These are phyloP conservation scores for Colletotrichum filicis DNA, from an alignment of 2,329 filamentous ascomycete species.

Conservation along the genomic window DNA sequence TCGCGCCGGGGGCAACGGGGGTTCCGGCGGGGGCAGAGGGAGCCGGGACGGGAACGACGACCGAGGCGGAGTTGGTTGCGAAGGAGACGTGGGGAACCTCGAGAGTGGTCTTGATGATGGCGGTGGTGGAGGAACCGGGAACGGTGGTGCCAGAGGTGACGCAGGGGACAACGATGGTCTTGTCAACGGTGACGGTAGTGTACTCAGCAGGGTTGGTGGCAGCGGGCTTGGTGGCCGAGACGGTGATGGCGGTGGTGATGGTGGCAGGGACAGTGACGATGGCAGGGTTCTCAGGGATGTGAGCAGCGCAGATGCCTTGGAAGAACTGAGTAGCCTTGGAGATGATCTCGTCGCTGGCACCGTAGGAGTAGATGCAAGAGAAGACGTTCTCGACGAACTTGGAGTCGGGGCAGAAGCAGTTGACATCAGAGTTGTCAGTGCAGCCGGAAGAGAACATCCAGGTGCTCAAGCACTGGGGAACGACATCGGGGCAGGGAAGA, in stretches of 20 bases:
- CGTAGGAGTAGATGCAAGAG: conserved; percentile 83
- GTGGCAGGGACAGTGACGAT: conserved; percentile 81
- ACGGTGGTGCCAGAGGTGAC: conserved; percentile 60
- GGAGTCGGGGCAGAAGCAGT: conserved; percentile 87
- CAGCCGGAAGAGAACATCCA: conserved; percentile 80
- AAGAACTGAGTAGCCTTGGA: conserved; percentile 82
- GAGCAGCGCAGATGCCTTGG: conserved; percentile 88
- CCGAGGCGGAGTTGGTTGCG: conserved; percentile 47
- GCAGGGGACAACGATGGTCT: conserved; percentile 61
- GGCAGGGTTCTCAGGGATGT: conserved; percentile 81
- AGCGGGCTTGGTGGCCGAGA: conserved; percentile 60
- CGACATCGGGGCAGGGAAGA: conserved; percentile 73
- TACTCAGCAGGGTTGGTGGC: conserved; percentile 56
- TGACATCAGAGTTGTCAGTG: conserved; percentile 82
- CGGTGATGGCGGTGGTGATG: conserved; percentile 69
- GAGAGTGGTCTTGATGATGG: conserved; percentile 61
- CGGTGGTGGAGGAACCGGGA: conserved; percentile 56
- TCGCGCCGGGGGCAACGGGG: conserved; percentile 38
- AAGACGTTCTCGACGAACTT: conserved; percentile 84
- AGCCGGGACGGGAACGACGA: conserved; percentile 53
- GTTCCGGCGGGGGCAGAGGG: conserved; percentile 45
- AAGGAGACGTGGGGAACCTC: conserved; percentile 65
- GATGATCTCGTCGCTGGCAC: conserved; percentile 72
- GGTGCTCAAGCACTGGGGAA: conserved; percentile 92
- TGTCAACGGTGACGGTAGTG: conserved; percentile 62